Percentiles rank a stretch among this genome's conserved stretches.
Evolutionary conservation across 441 rosid species (phyloP).

Genomic region (Croton setiger): DNA sequence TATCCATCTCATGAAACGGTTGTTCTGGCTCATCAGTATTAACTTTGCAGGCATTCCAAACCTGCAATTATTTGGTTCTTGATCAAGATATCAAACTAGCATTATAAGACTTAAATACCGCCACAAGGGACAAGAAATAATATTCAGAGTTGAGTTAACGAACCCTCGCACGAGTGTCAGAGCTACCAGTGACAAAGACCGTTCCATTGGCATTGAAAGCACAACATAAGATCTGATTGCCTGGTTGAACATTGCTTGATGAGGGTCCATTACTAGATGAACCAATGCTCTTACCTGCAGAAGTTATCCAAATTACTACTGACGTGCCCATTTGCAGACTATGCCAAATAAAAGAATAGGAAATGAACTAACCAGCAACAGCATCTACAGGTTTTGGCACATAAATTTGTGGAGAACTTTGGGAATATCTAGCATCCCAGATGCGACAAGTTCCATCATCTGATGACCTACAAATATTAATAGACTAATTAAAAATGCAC

Average conservation of each 20-base stretch:
- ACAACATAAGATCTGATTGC: slow-evolving; percentile 87
- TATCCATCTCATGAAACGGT: slow-evolving; percentile 87
- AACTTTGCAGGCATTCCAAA: slow-evolving; percentile 78
- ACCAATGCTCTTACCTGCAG: slow-evolving; percentile 60
- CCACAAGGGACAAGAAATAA: slow-evolving; percentile 7
- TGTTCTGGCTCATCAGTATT: slow-evolving; percentile 55
- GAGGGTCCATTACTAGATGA: slow-evolving; percentile 56
- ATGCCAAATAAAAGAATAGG: slow-evolving; percentile 15
- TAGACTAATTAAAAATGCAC: slow-evolving; percentile 22
- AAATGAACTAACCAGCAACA: slow-evolving; percentile 46
- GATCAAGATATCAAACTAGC: slow-evolving; percentile 22
- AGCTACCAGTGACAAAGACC: slow-evolving; percentile 98
- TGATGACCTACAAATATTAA: slow-evolving; percentile 68
- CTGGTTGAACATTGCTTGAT: slow-evolving; percentile 52
- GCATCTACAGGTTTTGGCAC: slow-evolving; percentile 74
- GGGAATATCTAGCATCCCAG: slow-evolving; percentile 93
- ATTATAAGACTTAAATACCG: slow-evolving; percentile 19
- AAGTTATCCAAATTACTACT: slow-evolving; percentile 37
- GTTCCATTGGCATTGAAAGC: slow-evolving; percentile 95
- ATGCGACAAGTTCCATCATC: slow-evolving; percentile 99
- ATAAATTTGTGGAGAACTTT: slow-evolving; percentile 66
- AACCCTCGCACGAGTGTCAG: slow-evolving; percentile 95
- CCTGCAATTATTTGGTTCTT: slow-evolving; percentile 45
- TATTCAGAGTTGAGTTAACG: slow-evolving; percentile 35
- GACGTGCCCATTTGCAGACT: slow-evolving; percentile 11